Conservation (phyloP, 2,329 filamentous ascomycete species). For the Xylaria sp. region DNA sequence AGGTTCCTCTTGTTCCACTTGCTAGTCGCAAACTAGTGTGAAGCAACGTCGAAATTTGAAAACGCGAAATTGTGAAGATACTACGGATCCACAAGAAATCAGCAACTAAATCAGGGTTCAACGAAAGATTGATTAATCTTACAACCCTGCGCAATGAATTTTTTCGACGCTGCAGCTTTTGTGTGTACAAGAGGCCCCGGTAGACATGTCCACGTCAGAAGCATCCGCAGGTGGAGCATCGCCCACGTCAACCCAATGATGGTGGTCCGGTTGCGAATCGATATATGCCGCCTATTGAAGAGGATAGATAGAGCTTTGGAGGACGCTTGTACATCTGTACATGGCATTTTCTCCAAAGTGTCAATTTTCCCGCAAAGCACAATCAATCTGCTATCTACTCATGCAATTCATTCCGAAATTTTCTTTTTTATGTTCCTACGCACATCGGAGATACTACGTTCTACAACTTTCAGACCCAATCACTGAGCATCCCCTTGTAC, state of each 20-base stretch:
- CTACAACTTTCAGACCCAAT: slow-evolving; percentile 2
- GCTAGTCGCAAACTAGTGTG: slow-evolving; percentile 4
- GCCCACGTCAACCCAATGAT: slow-evolving; percentile 2
- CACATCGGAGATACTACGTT: background rate
- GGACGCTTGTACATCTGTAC: background rate
- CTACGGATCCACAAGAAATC: background rate
- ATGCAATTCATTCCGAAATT: background rate
- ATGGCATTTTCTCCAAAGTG: background rate
- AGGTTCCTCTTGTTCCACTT: slow-evolving; percentile 4
- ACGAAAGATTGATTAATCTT: background rate
- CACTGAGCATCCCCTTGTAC: slow-evolving; percentile 11
- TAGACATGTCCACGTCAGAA: slow-evolving; percentile 24
- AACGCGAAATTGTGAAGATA: slow-evolving; percentile 1
- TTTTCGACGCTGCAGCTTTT: slow-evolving; percentile 1
- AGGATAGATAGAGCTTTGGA: background rate
- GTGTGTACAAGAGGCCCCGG: background rate
- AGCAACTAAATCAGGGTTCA: background rate
- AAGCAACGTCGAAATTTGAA: background rate
- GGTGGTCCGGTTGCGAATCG: background rate
- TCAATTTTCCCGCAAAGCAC: background rate
- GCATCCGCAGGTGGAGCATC: slow-evolving; percentile 20
- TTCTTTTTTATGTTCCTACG: background rate
- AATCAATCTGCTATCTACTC: background rate
- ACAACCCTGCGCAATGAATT: background rate
- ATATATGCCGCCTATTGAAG: background rate